A percentile compares a stretch with the other conserved stretches of the same genome.
These are phyloP conservation scores for Phylloporus arenicola DNA, from an alignment of 768 basidiomycete genomes.

Conservation along the genomic window DNA sequence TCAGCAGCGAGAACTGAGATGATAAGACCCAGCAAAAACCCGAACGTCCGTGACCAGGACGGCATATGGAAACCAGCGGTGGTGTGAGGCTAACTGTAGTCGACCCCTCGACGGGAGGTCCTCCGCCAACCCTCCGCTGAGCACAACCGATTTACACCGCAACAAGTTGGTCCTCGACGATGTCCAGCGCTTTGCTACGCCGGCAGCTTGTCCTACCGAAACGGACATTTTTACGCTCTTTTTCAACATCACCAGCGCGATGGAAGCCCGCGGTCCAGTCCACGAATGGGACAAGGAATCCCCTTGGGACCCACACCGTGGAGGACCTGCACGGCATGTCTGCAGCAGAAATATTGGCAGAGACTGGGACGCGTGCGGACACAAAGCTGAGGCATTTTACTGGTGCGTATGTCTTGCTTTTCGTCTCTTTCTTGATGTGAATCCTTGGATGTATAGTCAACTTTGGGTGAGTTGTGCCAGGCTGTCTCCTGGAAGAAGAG, in stretches of 20 bases:
- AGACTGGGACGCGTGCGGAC: constrained; percentile 65
- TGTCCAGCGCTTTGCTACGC: constrained; percentile 65
- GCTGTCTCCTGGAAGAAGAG: not conserved
- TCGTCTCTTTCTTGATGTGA: not conserved
- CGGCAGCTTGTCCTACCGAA: constrained; percentile 43
- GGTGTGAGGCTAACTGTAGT: constrained; percentile 7
- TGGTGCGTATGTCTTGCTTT: constrained; percentile 42
- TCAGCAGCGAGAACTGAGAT: constrained; percentile 34
- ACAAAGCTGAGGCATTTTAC: constrained; percentile 91
- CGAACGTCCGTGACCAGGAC: not conserved
- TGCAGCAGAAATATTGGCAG: constrained; percentile 74
- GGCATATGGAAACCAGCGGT: constrained; percentile 1
- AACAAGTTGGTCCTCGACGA: constrained; percentile 18
- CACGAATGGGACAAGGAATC: constrained; percentile 36
- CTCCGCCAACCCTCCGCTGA: not conserved
- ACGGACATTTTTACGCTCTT: constrained; percentile 21
- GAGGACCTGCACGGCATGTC: constrained; percentile 81
- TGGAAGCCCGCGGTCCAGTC: constrained; percentile 23
- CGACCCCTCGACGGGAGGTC: constrained; percentile 25
- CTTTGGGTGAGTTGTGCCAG: constrained; percentile 59
- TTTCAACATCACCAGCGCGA: constrained; percentile 22
- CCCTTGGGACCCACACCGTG: constrained; percentile 66
- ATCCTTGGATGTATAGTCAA: constrained; percentile 57
- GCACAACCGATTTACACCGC: constrained; percentile 24
- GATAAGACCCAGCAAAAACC: constrained; percentile 4